phyloP scores from a whole-genome alignment of 257 asterid species.

The Jaltomata sinuosa region DNA sequence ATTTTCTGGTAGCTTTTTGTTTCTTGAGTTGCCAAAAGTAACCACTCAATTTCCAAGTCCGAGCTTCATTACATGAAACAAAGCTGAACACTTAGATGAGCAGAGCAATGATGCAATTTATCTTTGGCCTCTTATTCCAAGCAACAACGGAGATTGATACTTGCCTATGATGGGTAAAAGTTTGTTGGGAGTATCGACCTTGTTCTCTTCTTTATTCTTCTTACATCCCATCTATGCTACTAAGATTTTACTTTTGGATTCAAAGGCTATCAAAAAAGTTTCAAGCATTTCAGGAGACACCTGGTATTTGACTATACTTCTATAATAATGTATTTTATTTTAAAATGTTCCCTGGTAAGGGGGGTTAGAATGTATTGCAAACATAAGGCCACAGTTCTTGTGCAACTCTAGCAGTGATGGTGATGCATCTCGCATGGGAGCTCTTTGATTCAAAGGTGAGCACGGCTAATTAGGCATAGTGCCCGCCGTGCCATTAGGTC shows the following conservation, averaged over 20 bases:
- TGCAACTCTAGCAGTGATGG: constrained; percentile 88
- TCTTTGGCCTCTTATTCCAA: constrained; percentile 57
- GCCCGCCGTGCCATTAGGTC: constrained; percentile 99
- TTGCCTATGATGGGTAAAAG: constrained; percentile 69
- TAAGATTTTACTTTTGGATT: constrained; percentile 62
- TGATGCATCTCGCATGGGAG: constrained; percentile 94
- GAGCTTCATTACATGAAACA: constrained; percentile 42
- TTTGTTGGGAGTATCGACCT: constrained; percentile 52
- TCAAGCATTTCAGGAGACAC: constrained; percentile 63
- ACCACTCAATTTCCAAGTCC: constrained; percentile 31
- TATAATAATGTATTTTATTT: constrained; percentile 17
- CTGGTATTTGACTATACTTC: constrained; percentile 43
- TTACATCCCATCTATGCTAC: constrained; percentile 48
- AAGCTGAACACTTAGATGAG: constrained; percentile 47
- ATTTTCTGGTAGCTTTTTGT: constrained; percentile 24
- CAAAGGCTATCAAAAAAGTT: constrained; percentile 70
- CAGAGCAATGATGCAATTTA: constrained; percentile 41
- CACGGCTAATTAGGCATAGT: constrained; percentile 96
- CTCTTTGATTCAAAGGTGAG: constrained; percentile 91
- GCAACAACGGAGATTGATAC: constrained; percentile 47
- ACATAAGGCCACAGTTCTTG: constrained; percentile 69
- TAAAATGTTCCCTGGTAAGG: constrained; percentile 95
- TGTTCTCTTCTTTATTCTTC: constrained; percentile 50
- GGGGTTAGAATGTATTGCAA: constrained; percentile 67
- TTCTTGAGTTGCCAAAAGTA: constrained; percentile 13